Evolutionary conservation across 2,329 filamentous ascomycete species (phyloP).

Genomic region (Didymella keratinophila): DNA sequence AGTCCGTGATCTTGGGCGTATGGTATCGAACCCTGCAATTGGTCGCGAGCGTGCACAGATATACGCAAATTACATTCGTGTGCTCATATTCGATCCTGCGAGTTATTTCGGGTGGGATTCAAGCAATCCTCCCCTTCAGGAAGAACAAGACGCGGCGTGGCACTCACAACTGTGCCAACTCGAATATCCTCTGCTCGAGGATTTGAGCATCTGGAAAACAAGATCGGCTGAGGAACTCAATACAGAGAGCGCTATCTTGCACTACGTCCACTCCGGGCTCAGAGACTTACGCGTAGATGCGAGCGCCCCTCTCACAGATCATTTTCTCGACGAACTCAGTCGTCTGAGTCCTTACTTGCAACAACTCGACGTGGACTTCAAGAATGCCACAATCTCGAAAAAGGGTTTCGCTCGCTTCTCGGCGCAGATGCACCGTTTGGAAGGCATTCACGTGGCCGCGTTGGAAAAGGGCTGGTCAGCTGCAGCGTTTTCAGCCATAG

Average conservation of each 20-base stretch:
- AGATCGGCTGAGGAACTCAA: neutral
- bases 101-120: too few relatives aligned
- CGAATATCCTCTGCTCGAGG: neutral
- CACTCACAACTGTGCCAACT: neutral
- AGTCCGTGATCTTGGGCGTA: neutral
- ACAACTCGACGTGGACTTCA: constrained; percentile 4
- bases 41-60: neutral
- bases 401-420: constrained; percentile 4
- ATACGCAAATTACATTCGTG: constrained; percentile 3
- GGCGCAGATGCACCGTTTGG: neutral
- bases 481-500: neutral
- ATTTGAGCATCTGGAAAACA: neutral
- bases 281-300: constrained; percentile 2
- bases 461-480: constrained; percentile 2
- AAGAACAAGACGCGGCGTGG: neutral
- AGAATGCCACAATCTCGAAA: constrained; percentile 1
- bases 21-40: neutral
- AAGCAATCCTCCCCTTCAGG: too few relatives aligned
- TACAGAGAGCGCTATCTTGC: neutral
- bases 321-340: constrained; percentile 3
- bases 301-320: neutral
- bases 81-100: neutral
- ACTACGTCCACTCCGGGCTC: constrained; percentile 1
- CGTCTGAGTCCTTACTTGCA: neutral
- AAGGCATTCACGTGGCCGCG: constrained; percentile 2